Evolutionary conservation across 257 asterid species (phyloP).

Genomic region (Nicotiana tabacum): DNA sequence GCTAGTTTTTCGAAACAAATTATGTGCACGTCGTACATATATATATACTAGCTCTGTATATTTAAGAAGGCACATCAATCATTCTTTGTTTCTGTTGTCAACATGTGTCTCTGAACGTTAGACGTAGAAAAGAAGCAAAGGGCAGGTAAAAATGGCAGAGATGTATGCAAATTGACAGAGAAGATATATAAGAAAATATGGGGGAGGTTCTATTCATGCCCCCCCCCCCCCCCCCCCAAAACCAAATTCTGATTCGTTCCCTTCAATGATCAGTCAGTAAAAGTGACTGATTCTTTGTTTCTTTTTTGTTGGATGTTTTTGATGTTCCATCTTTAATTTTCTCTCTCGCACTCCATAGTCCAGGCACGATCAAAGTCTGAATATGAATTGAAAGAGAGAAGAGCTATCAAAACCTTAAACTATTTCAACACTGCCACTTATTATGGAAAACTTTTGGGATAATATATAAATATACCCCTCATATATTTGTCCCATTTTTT

Average conservation of each 20-base stretch:
- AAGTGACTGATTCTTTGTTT: conserved; percentile 9
- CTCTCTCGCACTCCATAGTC: not conserved
- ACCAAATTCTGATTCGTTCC: not conserved
- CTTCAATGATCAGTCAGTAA: not conserved
- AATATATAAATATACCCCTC: no score
- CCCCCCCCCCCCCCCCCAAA: not conserved
- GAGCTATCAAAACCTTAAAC: not conserved
- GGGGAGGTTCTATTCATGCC: not conserved
- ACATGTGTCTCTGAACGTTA: not conserved
- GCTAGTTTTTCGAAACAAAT: not conserved
- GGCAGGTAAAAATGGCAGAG: conserved; percentile 7
- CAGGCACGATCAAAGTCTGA: not conserved
- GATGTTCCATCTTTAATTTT: not conserved
- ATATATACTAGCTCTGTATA: not conserved
- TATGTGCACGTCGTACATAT: not conserved
- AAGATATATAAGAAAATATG: not conserved
- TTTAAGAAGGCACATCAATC: not conserved
- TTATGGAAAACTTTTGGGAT: not conserved
- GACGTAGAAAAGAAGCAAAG: conserved; percentile 9
- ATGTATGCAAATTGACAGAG: not conserved
- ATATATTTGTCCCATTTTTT: no score
- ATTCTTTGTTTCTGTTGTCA: conserved; percentile 4
- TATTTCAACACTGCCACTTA: not conserved
- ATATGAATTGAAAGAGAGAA: not conserved
- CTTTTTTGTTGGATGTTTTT: conserved; percentile 5